Percentiles rank a stretch among this genome's conserved stretches.
Evolutionary conservation across 2,329 filamentous ascomycete species (phyloP).

Genomic region (Aspergillus jensenii): DNA sequence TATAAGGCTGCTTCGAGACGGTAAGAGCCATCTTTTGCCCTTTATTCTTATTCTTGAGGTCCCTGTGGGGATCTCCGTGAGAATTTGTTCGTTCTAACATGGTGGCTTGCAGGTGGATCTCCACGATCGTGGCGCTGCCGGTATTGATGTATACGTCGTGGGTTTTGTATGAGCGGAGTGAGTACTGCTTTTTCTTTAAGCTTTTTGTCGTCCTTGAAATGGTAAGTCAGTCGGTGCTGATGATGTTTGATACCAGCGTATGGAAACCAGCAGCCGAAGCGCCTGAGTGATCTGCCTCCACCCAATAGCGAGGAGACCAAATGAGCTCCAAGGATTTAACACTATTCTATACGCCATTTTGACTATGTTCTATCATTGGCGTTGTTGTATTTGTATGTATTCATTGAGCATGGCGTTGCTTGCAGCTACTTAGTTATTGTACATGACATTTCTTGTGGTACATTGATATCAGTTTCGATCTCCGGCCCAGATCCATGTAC

Average conservation of each 20-base stretch:
- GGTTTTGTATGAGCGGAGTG: slow-evolving; percentile 33
- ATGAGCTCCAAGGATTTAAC: neutral
- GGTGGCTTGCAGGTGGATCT: slow-evolving; percentile 27
- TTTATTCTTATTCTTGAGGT: too few relatives aligned
- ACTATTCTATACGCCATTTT: neutral
- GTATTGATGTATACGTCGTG: slow-evolving; percentile 34
- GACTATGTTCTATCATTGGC: neutral
- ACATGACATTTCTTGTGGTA: neutral
- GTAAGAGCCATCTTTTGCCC: slow-evolving; percentile 21
- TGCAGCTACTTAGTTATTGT: neutral
- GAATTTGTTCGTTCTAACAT: neutral
- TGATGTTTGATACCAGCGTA: slow-evolving; percentile 23
- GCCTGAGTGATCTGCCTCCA: slow-evolving; percentile 1
- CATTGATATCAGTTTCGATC: neutral
- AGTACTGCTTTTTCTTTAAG: slow-evolving; percentile 12
- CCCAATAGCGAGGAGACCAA: neutral
- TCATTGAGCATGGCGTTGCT: neutral
- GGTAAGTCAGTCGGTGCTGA: neutral
- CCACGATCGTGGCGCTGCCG: slow-evolving; percentile 33
- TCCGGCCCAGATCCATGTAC: neutral
- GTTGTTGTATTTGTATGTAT: neutral
- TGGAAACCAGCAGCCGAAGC: slow-evolving; percentile 23
- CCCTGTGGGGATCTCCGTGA: neutral
- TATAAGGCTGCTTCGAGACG: slow-evolving; percentile 40
- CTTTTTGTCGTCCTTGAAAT: neutral